phyloP scores from a whole-genome alignment of 208 protist genomes.

The Leishmania turanica region DNA sequence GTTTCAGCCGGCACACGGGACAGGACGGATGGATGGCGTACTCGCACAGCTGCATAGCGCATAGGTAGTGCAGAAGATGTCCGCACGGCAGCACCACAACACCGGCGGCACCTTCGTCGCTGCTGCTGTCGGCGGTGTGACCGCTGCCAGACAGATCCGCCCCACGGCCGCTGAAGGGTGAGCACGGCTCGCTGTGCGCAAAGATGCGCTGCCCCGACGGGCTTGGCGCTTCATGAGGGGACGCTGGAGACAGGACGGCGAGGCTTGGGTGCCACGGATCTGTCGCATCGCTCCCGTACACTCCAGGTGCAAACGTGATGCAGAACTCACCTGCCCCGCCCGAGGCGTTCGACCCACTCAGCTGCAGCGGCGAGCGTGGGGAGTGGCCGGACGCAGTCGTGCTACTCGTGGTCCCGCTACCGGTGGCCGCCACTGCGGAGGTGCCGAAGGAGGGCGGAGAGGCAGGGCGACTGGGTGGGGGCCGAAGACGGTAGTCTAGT shows the following conservation, averaged over 20 bases:
- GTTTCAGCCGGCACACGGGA: slow-evolving; percentile 67
- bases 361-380: slow-evolving; percentile 7
- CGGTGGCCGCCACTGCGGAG: not conserved
- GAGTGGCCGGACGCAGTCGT: not conserved
- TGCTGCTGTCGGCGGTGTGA: not conserved
- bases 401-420: slow-evolving; percentile 2
- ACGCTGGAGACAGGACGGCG: not conserved
- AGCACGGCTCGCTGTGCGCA: not conserved
- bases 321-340: slow-evolving; percentile 28
- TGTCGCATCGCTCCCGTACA: slow-evolving; percentile 24
- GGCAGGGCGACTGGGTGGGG: slow-evolving; percentile 8
- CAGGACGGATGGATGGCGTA: slow-evolving; percentile 43
- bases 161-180: not conserved
- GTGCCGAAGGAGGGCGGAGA: not conserved
- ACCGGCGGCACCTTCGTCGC: slow-evolving; percentile 18
- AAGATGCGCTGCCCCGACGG: not conserved
- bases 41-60: slow-evolving; percentile 71
- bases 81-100: slow-evolving; percentile 61
- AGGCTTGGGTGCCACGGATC: slow-evolving; percentile 25
- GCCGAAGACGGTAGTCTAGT: slow-evolving; percentile 27
- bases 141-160: not conserved
- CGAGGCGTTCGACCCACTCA: not conserved
- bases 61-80: slow-evolving; percentile 77
- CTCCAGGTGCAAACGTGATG: slow-evolving; percentile 49
- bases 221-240: not conserved